Evolutionary conservation across 2,329 filamentous ascomycete genomes (phyloP), one percentile per base, ranked within the genome.

Genomic region (Claviceps pusilla): DNA sequence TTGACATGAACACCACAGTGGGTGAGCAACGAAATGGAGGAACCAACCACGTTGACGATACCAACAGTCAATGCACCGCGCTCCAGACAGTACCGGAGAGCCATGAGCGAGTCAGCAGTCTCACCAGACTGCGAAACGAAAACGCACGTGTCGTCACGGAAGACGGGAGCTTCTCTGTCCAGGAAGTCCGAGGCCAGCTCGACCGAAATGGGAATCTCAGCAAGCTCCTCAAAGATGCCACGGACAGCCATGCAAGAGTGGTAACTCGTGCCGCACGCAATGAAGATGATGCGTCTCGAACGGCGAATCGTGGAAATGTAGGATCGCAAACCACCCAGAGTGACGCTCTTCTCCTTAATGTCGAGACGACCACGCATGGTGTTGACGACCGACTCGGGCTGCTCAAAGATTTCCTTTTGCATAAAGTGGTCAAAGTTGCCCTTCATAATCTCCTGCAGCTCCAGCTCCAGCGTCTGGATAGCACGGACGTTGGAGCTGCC

Each of bases 381-480:
- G 81, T 98, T 98, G 76, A 98, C 84, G 58, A 98, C 89, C 14
- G 93, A 98, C 75, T 98, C 93, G 67, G 93, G 93, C 78, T 98
- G 93, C 79, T 98, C 93, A 71, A 98, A 98, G 67, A 98, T 98
- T 73, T 98, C 93, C 83, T 98, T 98, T 72, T 98, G 93, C 93
- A 98, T 98, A 79, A 96, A 98, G 77, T 98, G 93, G 72, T 98
- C 93, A 73, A 97, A 98, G 70, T 93, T 94, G 73, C 93, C 93
- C 85, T 98, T 98, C 93, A 98, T 98, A 74, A 98, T 98, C 78
- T 98, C 90, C 77, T 98, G 93, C 60, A 98, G 85, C 78, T 98
- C 89, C 51, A 98, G 87, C 78, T 98, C 93, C 55, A 98, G 82
- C 54, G 93, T 98, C 80, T 98, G 93, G 70, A 98, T 98, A 64